Percentiles rank a stretch among this genome's conserved stretches.
These are phyloP conservation scores for Penicillium nordicum DNA, from an alignment of 2,329 filamentous ascomycete genomes.

Conservation along the genomic window DNA sequence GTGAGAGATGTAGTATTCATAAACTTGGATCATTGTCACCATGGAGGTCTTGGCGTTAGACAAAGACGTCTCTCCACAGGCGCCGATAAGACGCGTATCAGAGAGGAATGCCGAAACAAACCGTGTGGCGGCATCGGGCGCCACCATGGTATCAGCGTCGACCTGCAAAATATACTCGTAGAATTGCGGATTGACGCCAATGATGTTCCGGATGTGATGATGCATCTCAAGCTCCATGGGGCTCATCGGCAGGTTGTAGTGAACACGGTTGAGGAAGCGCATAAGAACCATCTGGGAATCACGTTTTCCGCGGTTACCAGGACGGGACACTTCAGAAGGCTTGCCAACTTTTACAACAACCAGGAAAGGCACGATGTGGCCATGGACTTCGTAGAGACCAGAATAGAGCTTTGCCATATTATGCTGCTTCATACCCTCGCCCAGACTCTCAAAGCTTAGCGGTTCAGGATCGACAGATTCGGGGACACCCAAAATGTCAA, in stretches of 20 bases:
- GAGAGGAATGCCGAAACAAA: conserved; percentile 88
- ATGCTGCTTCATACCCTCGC: conserved; percentile 94
- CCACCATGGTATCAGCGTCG: conserved; percentile 94
- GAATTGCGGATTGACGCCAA: conserved; percentile 96
- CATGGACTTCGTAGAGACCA: conserved; percentile 93
- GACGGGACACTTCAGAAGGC: conserved; percentile 67
- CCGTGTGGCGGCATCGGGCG: conserved; percentile 81
- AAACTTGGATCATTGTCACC: conserved; percentile 98
- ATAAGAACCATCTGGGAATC: conserved; percentile 98
- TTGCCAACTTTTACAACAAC: conserved; percentile 95
- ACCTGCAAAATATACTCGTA: conserved; percentile 97
- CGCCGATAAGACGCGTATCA: conserved; percentile 87
- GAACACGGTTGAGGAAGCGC: conserved; percentile 98
- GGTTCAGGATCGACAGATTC: conserved; percentile 93
- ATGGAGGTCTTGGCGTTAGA: conserved; percentile 91
- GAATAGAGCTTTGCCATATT: conserved; percentile 99
- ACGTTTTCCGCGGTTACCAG: conserved; percentile 97
- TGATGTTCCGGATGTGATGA: conserved; percentile 97
- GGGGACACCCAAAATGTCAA: conserved; percentile 93
- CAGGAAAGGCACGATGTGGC: conserved; percentile 95
- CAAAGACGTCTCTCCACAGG: conserved; percentile 91
- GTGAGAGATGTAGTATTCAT: conserved; percentile 99
- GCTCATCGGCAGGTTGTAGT: conserved; percentile 96
- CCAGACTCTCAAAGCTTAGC: conserved; percentile 92
- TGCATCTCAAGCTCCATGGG: conserved; percentile 97